A percentile compares a stretch with the other conserved stretches of the same genome.
Evolutionary conservation across 164 flowering plant species (phyloP).

Genomic region (Berberis thunbergii): DNA sequence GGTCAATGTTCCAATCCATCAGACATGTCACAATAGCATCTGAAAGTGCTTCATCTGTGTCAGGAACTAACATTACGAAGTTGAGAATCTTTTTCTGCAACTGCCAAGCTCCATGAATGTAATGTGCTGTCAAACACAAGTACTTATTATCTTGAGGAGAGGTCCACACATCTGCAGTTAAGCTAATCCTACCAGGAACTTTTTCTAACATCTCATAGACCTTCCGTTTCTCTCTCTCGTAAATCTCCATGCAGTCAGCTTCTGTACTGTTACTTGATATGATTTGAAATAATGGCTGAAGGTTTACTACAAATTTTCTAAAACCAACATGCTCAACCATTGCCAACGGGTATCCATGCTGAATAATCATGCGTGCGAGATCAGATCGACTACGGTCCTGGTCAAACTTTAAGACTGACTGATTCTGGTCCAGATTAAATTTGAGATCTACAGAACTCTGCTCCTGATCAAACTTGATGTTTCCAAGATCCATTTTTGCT

Average conservation of each 20-base stretch:
- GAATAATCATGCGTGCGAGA: neutral
- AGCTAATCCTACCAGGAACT: neutral
- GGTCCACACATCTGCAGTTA: neutral
- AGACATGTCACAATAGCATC: neutral
- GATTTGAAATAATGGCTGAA: neutral
- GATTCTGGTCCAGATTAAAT: slow-evolving; percentile 13
- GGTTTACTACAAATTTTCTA: neutral
- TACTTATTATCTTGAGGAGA: neutral
- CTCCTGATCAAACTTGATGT: slow-evolving; percentile 24
- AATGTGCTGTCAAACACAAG: neutral
- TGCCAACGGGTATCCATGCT: neutral
- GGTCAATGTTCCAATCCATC: neutral
- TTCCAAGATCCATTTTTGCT: slow-evolving; percentile 27
- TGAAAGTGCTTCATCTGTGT: neutral
- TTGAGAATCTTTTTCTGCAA: neutral
- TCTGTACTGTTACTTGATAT: neutral
- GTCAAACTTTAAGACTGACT: neutral
- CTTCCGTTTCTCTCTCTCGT: neutral
- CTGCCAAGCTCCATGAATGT: neutral
- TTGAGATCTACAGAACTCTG: neutral
- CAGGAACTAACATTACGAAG: neutral
- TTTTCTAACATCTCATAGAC: neutral
- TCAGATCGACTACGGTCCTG: neutral
- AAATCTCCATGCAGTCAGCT: neutral
- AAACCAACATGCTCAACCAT: neutral